These are phyloP conservation scores for Pseudocercospora ulei DNA, from an alignment of 2,329 filamentous ascomycete species.

Conservation along the genomic window DNA sequence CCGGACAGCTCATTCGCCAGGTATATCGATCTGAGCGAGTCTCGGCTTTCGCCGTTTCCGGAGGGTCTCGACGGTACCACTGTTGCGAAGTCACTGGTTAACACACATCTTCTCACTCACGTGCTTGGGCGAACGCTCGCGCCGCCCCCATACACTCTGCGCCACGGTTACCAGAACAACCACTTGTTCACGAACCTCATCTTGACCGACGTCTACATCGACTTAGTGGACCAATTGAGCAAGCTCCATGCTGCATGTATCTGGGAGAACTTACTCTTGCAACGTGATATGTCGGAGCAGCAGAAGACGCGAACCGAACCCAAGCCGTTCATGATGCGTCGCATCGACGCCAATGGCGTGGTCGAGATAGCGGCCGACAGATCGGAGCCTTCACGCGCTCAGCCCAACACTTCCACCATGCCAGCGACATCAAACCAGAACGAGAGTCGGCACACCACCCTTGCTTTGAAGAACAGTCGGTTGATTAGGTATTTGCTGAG, in stretches of 20 bases:
- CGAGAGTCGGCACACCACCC: constrained; percentile 18
- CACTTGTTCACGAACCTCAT: constrained; percentile 67
- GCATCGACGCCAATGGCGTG: constrained; percentile 27
- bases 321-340: constrained; percentile 28
- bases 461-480: constrained; percentile 63
- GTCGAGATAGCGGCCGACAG: constrained; percentile 24
- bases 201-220: constrained; percentile 70
- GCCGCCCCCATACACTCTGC: constrained; percentile 26
- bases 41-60: constrained; percentile 28
- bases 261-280: constrained; percentile 72
- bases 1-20: constrained; percentile 21
- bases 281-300: constrained; percentile 60
- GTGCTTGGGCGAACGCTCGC: constrained; percentile 47
- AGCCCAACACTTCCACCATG: constrained; percentile 7
- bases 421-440: constrained; percentile 3
- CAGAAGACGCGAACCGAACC: constrained; percentile 48
- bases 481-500: constrained; percentile 67
- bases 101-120: constrained; percentile 64
- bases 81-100: constrained; percentile 67
- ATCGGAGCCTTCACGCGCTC: constrained; percentile 8
- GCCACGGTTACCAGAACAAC: constrained; percentile 48
- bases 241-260: constrained; percentile 68
- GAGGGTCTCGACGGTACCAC: constrained; percentile 54
- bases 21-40: constrained; percentile 19
- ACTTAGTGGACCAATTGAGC: constrained; percentile 65